These are phyloP conservation scores for Alternaria atra DNA, from an alignment of 2,329 filamentous ascomycete species.

Conservation along the genomic window DNA sequence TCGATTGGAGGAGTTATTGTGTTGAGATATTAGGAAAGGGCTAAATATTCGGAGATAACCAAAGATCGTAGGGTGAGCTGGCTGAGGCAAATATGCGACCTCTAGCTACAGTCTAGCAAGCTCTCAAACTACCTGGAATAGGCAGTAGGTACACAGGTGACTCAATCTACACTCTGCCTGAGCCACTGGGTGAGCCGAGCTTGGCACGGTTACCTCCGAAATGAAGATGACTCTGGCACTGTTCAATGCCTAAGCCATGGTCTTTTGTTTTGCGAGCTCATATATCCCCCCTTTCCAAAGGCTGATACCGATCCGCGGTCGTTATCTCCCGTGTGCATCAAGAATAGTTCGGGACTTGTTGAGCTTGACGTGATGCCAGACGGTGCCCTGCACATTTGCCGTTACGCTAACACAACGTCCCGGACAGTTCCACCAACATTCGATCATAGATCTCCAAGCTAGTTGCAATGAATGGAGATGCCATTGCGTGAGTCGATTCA, in stretches of 20 bases:
- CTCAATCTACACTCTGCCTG: neutral
- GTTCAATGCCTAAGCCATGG: neutral
- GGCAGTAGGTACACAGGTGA: neutral
- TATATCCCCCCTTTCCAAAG: neutral
- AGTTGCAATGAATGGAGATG: neutral
- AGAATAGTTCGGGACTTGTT: slow-evolving; percentile 1
- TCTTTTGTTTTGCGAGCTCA: neutral
- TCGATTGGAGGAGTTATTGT: neutral
- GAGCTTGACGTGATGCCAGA: slow-evolving; percentile 3
- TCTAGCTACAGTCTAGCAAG: neutral
- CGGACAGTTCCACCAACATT: neutral
- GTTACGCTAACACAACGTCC: slow-evolving; percentile 3
- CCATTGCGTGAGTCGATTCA: neutral
- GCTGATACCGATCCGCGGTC: neutral
- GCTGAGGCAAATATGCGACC: neutral
- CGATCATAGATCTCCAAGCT: neutral
- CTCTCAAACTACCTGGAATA: neutral
- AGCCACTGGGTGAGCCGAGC: too few species aligned
- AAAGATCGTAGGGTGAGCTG: neutral
- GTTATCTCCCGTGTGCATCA: slow-evolving; percentile 1
- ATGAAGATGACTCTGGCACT: neutral
- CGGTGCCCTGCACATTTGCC: neutral
- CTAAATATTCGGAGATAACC: slow-evolving; percentile 1
- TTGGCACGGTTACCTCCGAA: neutral
- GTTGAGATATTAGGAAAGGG: slow-evolving; percentile 1